Conservation (phyloP, 371 early-diverging fungal genomes). For the Rhizomucor miehei region DNA sequence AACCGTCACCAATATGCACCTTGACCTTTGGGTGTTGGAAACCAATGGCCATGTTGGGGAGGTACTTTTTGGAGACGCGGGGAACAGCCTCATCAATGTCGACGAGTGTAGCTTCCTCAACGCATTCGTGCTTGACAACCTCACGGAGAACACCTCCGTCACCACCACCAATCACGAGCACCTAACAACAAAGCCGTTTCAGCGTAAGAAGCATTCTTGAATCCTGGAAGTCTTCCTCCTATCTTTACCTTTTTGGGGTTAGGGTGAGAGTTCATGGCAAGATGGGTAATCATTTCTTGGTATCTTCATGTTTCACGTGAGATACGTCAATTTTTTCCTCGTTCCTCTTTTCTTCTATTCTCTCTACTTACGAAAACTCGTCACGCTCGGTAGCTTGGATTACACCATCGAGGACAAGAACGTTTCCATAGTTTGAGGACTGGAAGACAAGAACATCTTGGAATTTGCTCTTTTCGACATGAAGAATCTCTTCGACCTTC, state of each 20-base stretch:
- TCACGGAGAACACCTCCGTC: slow-evolving; percentile 98
- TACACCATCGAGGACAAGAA: slow-evolving; percentile 94
- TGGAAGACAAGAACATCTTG: slow-evolving; percentile 97
- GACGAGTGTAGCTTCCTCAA: slow-evolving; percentile 88
- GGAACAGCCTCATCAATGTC: slow-evolving; percentile 97
- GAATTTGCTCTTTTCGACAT: slow-evolving; percentile 86
- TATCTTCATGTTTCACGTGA: slow-evolving; percentile 50
- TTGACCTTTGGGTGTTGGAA: slow-evolving; percentile 94
- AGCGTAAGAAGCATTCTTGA: too few relatives aligned
- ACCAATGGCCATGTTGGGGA: slow-evolving; percentile 92
- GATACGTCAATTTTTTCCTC: too few relatives aligned
- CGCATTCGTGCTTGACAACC: slow-evolving; percentile 91
- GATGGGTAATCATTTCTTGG: slow-evolving; percentile 98
- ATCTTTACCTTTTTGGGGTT: slow-evolving; percentile 80
- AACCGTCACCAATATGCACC: slow-evolving; percentile 93
- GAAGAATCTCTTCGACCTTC: slow-evolving; percentile 90
- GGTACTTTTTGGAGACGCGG: slow-evolving; percentile 84
- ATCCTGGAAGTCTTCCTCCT: too few relatives aligned
- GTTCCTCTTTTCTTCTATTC: too few relatives aligned
- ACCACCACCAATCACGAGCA: slow-evolving; percentile 97
- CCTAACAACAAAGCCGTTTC: slow-evolving; percentile 39
- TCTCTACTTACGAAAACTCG: slow-evolving; percentile 85
- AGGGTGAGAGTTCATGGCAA: slow-evolving; percentile 93
- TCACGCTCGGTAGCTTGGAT: slow-evolving; percentile 97
- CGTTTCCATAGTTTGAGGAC: slow-evolving; percentile 91